Base-by-base conservation (phyloP, 129 eudicot genomes). In the Kitagawia praeruptora region DNA sequence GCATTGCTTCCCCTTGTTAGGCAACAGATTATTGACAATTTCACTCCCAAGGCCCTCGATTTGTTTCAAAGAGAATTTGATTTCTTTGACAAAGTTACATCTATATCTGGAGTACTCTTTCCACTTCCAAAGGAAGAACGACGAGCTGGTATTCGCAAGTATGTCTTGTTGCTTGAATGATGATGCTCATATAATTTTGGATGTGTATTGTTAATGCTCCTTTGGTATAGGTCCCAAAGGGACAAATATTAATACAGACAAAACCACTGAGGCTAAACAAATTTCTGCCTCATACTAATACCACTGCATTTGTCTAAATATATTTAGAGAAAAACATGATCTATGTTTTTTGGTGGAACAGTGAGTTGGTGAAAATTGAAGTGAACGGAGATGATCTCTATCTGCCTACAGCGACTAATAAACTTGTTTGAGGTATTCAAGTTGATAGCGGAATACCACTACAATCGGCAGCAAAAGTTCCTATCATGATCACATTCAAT, bases 381-480 rank as follows among this genome's bases (percentile, higher is more conserved):
- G 53, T 90, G 89, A 83, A 90, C 48, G 96, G 98, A 54, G 98
- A 90, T 64, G 97, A 92, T 84, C 93, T 95, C 37, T 95, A 95
- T 78, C 89, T 95, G 69, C 98, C 98, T 74, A 95, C 98, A 71
- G 97, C 98, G 80, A 89, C 93, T 69, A 89, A 80, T 82, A 95
- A 95, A 83, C 88, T 95, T 84, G 98, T 95, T 48, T 89, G 87
- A 87, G 97, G 98, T 78, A 92, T 95, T 83, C 96, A 86, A 84
- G 92, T 95, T 70, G 89, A 95, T 76, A 95, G 98, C 81, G 98
- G 98, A 82, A 92, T 95, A 79, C 96, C 98, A 21, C 87, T 95
- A 81, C 98, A 95, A 53, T 95, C 98, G 76, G 98, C 98, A 23
- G 98, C 98, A 71, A 95, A 95, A 85, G 98, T 95, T 84, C 98